Evolutionary conservation across 129 eudicot genomes (phyloP), one percentile per base, ranked within the genome.

Genomic region (Flaveria sonorensis): DNA sequence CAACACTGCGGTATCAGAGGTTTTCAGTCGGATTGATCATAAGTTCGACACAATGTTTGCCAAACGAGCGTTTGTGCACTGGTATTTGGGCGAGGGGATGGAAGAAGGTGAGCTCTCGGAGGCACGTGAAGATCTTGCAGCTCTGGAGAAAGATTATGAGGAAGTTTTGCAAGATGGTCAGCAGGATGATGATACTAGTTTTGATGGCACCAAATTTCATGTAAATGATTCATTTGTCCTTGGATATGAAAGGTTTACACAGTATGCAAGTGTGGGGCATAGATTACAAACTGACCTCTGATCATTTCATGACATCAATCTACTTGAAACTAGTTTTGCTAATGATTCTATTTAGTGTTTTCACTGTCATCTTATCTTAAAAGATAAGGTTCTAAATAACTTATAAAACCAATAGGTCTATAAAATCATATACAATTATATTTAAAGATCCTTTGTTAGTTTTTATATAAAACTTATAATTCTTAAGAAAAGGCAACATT

Each of bases 31-130:
- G 56, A 89, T 89, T 20, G 83, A 89, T 71, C 89, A 84, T 75
- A 89, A 89, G 45, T 89, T 84, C 28, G 94, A 85, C 51, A 70
- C 68, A 32, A 87, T 87, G 90, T 84, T 81, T 13, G 81, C 88
- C 1, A 87, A 87, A 43, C 81, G 94, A 60, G 94, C 94, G 9
- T 86, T 89, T 67, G 94, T 89, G 12, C 94, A 89, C 76, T 89
- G 94, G 94, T 89, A 89, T 36, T 86, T 89, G 3, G 87, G 89
- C 9, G 94, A 89, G 74, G 94, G 94, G 55, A 89, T 89, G 90
- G 94, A 89, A 64, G 94, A 89, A 84, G 94, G 94, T 6, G 94
- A 89, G 81, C 82, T 89, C 81, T 79, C 86, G 2, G 93, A 88
- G 74, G 93, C 93, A 11, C 90, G 93, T 1, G 93, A 88, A 71